These are phyloP conservation scores for Botrytis tulipae DNA, from an alignment of 2,329 filamentous ascomycete genomes.

Conservation along the genomic window DNA sequence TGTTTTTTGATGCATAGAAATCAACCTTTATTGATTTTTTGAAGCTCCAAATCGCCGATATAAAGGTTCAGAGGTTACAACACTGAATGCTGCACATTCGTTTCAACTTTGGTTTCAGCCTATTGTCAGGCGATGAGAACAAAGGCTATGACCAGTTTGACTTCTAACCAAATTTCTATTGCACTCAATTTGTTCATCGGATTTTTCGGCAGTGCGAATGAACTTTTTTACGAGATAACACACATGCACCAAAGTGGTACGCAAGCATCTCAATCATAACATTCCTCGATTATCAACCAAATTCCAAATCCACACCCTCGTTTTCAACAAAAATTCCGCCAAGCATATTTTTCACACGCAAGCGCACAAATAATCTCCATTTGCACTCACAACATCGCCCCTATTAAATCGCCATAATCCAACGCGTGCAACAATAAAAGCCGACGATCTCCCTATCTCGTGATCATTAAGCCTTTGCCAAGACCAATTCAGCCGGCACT, in stretches of 20 bases:
- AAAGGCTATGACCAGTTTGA: background rate
- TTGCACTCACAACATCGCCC: background rate
- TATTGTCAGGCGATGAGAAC: background rate
- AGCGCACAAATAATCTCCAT: constrained; percentile 7
- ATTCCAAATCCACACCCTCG: background rate
- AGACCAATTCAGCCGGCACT: background rate
- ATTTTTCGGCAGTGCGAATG: background rate
- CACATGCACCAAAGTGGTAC: background rate
- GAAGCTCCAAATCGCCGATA: background rate
- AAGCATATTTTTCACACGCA: background rate
- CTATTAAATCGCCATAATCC: background rate
- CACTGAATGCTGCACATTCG: background rate
- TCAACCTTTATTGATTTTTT: background rate
- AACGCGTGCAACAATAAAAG: background rate
- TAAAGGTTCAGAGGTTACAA: background rate
- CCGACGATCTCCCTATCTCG: background rate
- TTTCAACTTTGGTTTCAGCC: background rate
- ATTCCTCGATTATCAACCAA: background rate
- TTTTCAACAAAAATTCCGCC: background rate
- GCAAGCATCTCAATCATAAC: background rate
- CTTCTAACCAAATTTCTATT: background rate
- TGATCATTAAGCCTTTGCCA: background rate
- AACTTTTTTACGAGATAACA: background rate
- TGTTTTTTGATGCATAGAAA: background rate
- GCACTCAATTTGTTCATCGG: background rate